Evolutionary conservation across 805 yeast species (phyloP).

Genomic region (Metschnikowia amazonensis): DNA sequence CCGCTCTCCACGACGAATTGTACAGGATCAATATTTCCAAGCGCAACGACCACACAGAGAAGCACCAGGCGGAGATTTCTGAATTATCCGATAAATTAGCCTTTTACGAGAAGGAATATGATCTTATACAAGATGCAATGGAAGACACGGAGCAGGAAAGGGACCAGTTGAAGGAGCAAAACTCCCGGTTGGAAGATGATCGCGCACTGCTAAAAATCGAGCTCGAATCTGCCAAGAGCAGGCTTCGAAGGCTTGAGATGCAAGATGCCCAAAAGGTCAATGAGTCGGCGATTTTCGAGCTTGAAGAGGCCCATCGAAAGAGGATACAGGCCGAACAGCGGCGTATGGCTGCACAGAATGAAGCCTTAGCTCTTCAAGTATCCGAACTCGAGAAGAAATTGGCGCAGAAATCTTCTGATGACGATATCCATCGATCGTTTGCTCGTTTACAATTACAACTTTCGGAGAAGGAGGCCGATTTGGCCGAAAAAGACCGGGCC

Average conservation of each 20-base stretch:
- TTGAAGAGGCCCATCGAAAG: slow-evolving; percentile 21
- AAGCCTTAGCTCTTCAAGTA: slow-evolving; percentile 34
- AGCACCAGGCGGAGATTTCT: slow-evolving; percentile 9
- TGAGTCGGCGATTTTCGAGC: slow-evolving; percentile 20
- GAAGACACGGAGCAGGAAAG: slow-evolving; percentile 24
- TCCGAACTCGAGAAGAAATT: slow-evolving; percentile 33
- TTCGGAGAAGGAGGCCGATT: slow-evolving; percentile 13
- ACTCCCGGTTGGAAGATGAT: slow-evolving; percentile 16
- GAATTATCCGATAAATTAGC: slow-evolving; percentile 26
- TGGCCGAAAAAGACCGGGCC: slow-evolving; percentile 21
- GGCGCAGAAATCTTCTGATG: slow-evolving; percentile 7
- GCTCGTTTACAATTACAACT: slow-evolving; percentile 37
- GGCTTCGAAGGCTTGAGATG: slow-evolving; percentile 15
- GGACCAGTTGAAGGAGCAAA: slow-evolving; percentile 18
- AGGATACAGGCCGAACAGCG: slow-evolving; percentile 24
- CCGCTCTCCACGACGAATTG: slow-evolving; percentile 25
- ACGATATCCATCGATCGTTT: slow-evolving; percentile 22
- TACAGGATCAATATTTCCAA: slow-evolving; percentile 18
- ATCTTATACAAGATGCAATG: slow-evolving; percentile 22
- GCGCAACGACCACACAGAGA: slow-evolving; percentile 5
- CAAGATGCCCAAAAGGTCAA: slow-evolving; percentile 17
- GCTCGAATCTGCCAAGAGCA: slow-evolving; percentile 23
- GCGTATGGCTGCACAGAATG: slow-evolving; percentile 27
- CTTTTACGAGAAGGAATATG: slow-evolving; percentile 29
- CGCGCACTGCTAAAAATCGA: slow-evolving; percentile 25